Conservation (phyloP, 1,139 yeast genomes). For the Hansenula sp. region DNA sequence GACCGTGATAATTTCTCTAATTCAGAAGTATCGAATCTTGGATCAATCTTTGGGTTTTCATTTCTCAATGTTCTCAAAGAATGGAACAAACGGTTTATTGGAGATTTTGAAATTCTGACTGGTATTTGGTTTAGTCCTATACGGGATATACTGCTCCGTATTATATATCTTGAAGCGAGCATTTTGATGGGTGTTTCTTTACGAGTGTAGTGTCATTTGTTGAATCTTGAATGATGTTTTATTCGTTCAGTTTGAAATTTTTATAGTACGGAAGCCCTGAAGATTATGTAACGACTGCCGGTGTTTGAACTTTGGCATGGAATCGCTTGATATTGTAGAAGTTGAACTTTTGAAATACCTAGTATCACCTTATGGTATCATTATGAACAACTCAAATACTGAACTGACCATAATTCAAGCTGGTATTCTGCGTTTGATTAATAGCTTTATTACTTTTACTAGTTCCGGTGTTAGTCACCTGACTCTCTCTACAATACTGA, state of each 20-base stretch:
- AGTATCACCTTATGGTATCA: too few species aligned
- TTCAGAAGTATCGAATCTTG: constrained; percentile 8
- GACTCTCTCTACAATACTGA: neutral
- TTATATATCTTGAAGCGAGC: neutral
- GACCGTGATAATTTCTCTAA: constrained; percentile 28
- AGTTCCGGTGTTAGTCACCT: neutral
- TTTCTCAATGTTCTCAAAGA: neutral
- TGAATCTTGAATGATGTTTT: neutral
- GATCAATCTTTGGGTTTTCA: constrained; percentile 1
- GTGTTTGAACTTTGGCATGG: too few species aligned
- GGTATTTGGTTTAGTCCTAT: neutral
- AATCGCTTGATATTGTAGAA: too few species aligned
- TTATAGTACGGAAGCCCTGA: too few species aligned
- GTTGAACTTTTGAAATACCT: too few species aligned
- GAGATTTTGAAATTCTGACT: neutral
- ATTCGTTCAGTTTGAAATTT: too few species aligned
- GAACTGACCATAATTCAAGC: too few species aligned
- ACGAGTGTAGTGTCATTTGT: neutral
- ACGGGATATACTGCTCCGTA: neutral
- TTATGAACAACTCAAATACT: too few species aligned
- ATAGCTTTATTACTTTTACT: neutral
- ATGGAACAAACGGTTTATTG: neutral
- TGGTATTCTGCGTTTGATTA: too few species aligned
- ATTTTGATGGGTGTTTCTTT: neutral
- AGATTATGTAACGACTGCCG: too few species aligned